Evolutionary conservation across 2,329 filamentous ascomycete genomes (phyloP).

Genomic region (Colletotrichum acutatum): DNA sequence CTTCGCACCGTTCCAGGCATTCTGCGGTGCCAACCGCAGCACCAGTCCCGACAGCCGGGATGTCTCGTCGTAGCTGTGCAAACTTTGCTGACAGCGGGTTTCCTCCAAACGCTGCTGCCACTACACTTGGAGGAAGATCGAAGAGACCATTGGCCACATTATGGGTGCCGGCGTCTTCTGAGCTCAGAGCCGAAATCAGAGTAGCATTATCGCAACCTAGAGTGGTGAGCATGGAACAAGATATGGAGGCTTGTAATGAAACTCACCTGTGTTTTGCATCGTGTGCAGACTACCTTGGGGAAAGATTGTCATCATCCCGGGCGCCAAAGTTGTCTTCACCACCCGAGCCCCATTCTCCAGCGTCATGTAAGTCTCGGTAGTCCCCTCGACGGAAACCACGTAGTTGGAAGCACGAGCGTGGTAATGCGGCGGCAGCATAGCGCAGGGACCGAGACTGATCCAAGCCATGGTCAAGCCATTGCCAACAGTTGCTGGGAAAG

Average conservation of each 20-base stretch:
- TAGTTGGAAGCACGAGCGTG: constrained; percentile 62
- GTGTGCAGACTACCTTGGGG: constrained; percentile 58
- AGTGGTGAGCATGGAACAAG: neutral
- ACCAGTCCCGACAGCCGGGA: constrained; percentile 37
- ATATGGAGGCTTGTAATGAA: neutral
- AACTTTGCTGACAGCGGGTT: constrained; percentile 40
- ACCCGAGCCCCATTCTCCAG: constrained; percentile 60
- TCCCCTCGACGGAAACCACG: constrained; percentile 58
- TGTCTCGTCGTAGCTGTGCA: constrained; percentile 22
- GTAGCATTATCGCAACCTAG: constrained; percentile 59
- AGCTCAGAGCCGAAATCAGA: constrained; percentile 59
- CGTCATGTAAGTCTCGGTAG: constrained; percentile 62
- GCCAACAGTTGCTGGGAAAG: constrained; percentile 58
- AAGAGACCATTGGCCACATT: constrained; percentile 58
- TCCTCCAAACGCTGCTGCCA: constrained; percentile 54
- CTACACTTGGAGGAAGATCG: constrained; percentile 51
- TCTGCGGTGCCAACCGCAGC: constrained; percentile 33
- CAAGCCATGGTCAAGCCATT: constrained; percentile 59
- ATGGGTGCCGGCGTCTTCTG: constrained; percentile 59
- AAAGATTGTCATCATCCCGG: constrained; percentile 61
- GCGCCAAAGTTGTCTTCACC: constrained; percentile 51
- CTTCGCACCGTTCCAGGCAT: constrained; percentile 32
- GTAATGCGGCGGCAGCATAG: constrained; percentile 61
- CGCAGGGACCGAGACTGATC: constrained; percentile 60
- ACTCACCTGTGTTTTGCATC: constrained; percentile 61